Conservation (phyloP, 148 eudicot species). For the Rhododendron ovatum region DNA sequence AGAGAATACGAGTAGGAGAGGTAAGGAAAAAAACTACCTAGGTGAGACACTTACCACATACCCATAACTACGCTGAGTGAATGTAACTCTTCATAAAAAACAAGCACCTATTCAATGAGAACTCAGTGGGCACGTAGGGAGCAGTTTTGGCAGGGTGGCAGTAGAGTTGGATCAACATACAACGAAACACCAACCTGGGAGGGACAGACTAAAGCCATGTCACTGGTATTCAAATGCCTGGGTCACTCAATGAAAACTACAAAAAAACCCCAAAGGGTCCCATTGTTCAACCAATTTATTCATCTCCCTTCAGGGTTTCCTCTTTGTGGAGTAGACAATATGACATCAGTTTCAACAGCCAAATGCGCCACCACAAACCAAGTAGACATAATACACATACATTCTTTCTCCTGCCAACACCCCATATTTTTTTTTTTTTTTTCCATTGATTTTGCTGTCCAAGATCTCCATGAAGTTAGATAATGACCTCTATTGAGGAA, state of each 20-base stretch:
- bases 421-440: too few species aligned
- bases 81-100: not conserved
- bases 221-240: not conserved
- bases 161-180: not conserved
- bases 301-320: not conserved
- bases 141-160: not conserved
- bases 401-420: not conserved
- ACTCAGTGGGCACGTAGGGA: not conserved
- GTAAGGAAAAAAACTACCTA: not conserved
- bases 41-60: not conserved
- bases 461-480: not conserved
- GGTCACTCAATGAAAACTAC: not conserved
- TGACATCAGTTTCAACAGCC: not conserved
- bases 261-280: not conserved
- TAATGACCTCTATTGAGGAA: not conserved
- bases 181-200: not conserved
- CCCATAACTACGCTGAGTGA: not conserved
- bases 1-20: not conserved
- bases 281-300: not conserved
- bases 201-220: not conserved
- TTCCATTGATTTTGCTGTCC: not conserved
- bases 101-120: not conserved
- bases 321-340: not conserved
- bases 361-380: constrained; percentile 3
- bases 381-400: not conserved